Evolutionary conservation across 2,329 filamentous ascomycete species (phyloP).

Genomic region (Acephala macrosclerotiorum): DNA sequence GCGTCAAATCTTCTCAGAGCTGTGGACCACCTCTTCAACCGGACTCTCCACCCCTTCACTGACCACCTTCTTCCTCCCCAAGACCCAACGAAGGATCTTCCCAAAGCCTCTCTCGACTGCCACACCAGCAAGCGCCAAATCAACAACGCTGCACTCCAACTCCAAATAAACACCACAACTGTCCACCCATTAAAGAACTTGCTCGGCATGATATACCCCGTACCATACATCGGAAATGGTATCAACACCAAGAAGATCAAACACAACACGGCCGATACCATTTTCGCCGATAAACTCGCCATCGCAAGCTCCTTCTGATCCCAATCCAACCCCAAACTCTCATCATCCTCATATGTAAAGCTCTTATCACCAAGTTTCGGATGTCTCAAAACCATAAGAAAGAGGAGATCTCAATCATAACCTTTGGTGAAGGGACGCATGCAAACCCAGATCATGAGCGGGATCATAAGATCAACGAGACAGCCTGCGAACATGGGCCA

Average conservation of each 20-base stretch:
- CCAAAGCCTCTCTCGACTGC: slow-evolving; percentile 9
- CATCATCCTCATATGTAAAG: slow-evolving; percentile 9
- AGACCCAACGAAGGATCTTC: neutral
- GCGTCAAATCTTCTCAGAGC: neutral
- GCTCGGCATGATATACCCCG: slow-evolving; percentile 56
- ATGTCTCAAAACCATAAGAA: neutral
- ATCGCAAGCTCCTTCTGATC: slow-evolving; percentile 4
- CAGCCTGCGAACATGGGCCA: slow-evolving; percentile 73
- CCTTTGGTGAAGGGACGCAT: slow-evolving; percentile 7
- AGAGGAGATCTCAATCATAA: slow-evolving; percentile 13
- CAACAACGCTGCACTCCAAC: slow-evolving; percentile 47
- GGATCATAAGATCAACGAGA: slow-evolving; percentile 7
- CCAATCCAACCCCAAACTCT: slow-evolving; percentile 8
- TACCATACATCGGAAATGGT: slow-evolving; percentile 63
- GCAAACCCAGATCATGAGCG: slow-evolving; percentile 1
- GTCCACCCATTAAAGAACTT: slow-evolving; percentile 59
- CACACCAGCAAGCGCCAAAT: slow-evolving; percentile 18
- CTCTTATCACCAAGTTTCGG: neutral
- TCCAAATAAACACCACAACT: slow-evolving; percentile 58
- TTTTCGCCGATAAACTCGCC: slow-evolving; percentile 10
- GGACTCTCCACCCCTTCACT: slow-evolving; percentile 4
- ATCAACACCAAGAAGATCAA: slow-evolving; percentile 65
- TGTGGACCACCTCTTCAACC: neutral
- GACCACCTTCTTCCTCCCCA: slow-evolving; percentile 4
- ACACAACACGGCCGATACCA: slow-evolving; percentile 34